Base-by-base conservation (phyloP, 345 rosid species). In the Camelina hispida region DNA sequence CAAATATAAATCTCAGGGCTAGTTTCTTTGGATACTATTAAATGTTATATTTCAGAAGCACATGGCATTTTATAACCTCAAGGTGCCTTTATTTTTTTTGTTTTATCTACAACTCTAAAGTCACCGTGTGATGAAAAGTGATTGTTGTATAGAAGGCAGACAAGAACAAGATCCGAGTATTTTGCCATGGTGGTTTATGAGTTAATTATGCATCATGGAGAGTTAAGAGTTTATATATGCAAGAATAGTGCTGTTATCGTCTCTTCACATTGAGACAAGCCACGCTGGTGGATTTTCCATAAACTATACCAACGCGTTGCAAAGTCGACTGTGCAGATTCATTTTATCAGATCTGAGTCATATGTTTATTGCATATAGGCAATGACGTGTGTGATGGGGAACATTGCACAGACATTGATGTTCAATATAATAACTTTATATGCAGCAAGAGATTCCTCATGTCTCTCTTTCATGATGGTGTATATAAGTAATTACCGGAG, bases 251-350 rank as follows among this genome's bases (percentile, higher is more conserved):
- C 23, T 62, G 44, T 62, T 71, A 42, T 62, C 53, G 38, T 16
- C 34, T 51, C 40, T n/a, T 52, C 20, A 13, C 4, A n/a, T 3
- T 3, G 59, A 56, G 58, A 66, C 72, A 74, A 40, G 66, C 34
- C 66, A 30, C 23, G 55, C 61, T 75, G 79, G 30, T 75, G 79
- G 32, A 4, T 44, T 22, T 15, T 37, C 50, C 42, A 17, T 57
- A 57, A 46, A 72, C 23, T 25, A 59, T 48, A 59, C 69, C 16
- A 61, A 37, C 9, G 32, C 68, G 20, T 32, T 48, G 48, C 18
- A 46, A 32, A 71, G 22, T 60, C 25, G 17, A 10, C 18, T 14
- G 7, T 37, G 60, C 53, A 25, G 58, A 20, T 73, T 73, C 34
- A 43, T 56, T 43, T 43, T 43, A 42, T 54, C 48, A 54, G 55